Conservation (phyloP, 169 alveolate genomes). For the Plasmodium chabaudi region DNA sequence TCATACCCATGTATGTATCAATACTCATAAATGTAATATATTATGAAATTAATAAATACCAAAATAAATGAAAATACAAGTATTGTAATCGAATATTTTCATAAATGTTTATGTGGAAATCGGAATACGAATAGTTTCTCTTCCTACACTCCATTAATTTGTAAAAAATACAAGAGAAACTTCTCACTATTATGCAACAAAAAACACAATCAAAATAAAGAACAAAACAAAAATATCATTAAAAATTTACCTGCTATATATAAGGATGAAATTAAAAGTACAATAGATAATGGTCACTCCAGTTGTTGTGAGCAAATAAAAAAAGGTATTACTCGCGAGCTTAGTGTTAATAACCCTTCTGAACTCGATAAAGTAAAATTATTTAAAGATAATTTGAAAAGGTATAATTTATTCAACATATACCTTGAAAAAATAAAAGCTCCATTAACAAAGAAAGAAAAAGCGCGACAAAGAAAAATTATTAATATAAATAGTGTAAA, state of each 20-base stretch:
- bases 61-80: constrained; percentile 12
- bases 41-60: constrained; percentile 31
- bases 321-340: neutral
- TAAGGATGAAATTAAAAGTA: constrained; percentile 10
- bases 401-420: constrained; percentile 66
- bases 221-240: neutral
- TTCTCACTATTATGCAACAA: neutral
- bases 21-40: neutral
- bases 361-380: constrained; percentile 13
- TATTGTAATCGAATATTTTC: neutral
- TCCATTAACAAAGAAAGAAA: neutral
- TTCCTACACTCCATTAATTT: neutral
- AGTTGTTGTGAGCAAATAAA: neutral
- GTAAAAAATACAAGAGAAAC: constrained; percentile 31
- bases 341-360: neutral
- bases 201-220: neutral
- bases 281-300: too few relatives aligned
- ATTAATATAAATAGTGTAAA: constrained; percentile 63
- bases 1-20: too few relatives aligned
- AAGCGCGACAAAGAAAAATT: constrained; percentile 23
- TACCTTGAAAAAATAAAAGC: constrained; percentile 69
- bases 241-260: neutral
- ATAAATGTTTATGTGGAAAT: constrained; percentile 1
- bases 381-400: constrained; percentile 48
- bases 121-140: neutral